phyloP scores from a whole-genome alignment of 106 monocot genomes.

The Dioscorea dumetorum region DNA sequence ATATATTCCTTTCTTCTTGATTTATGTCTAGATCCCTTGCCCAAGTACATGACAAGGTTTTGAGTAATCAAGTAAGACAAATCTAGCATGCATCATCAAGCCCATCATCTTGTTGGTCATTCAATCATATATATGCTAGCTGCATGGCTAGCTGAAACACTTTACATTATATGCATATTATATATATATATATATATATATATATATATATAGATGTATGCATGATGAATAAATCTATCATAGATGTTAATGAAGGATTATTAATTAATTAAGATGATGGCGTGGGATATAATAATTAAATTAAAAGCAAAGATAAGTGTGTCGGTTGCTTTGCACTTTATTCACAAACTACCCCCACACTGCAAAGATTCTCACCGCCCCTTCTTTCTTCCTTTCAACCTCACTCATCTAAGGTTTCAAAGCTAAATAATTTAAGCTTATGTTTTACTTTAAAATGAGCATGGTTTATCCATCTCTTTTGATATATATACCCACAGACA shows the following conservation, averaged over 20 bases:
- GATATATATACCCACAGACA: background rate
- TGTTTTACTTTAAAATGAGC: background rate
- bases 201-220: too few species aligned
- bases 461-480: background rate
- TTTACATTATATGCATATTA: too few species aligned
- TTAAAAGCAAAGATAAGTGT: slow-evolving; percentile 27
- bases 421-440: background rate
- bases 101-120: too few species aligned
- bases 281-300: slow-evolving; percentile 9
- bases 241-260: background rate
- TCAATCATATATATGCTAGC: too few species aligned
- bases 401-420: background rate
- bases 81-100: slow-evolving; percentile 8
- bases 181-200: too few species aligned
- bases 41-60: slow-evolving; percentile 2
- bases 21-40: background rate
- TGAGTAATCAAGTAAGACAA: slow-evolving; percentile 18
- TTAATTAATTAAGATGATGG: background rate
- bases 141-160: too few species aligned
- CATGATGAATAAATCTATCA: background rate
- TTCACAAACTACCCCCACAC: slow-evolving; percentile 18
- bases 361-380: background rate
- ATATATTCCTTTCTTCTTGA: slow-evolving; percentile 29
- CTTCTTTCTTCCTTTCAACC: background rate
- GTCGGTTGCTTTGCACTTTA: slow-evolving; percentile 54